Percentiles rank a stretch among this genome's conserved stretches.
phyloP scores from a whole-genome alignment of 345 rosid genomes.

The Noccaea caerulescens region DNA sequence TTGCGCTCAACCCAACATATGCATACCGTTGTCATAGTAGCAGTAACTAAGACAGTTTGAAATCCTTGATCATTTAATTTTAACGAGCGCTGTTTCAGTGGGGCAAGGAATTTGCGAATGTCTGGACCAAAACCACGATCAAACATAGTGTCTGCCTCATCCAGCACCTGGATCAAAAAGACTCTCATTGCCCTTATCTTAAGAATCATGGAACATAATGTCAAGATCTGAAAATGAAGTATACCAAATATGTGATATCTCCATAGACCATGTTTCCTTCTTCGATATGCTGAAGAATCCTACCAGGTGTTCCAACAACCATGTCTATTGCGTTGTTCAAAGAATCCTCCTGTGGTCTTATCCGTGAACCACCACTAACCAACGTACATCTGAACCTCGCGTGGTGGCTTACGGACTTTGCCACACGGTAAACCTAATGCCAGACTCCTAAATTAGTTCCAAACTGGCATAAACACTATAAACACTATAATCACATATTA shows the following conservation, averaged over 20 bases:
- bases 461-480: slow-evolving; percentile 4
- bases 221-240: slow-evolving; percentile 12
- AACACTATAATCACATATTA: neutral
- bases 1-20: slow-evolving; percentile 11
- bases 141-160: slow-evolving; percentile 99
- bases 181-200: neutral
- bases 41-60: slow-evolving; percentile 87
- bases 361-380: slow-evolving; percentile 91
- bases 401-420: slow-evolving; percentile 89
- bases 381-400: slow-evolving; percentile 86
- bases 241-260: slow-evolving; percentile 73
- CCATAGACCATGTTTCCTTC: slow-evolving; percentile 97
- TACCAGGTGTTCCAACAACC: slow-evolving; percentile 96
- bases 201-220: slow-evolving; percentile 4
- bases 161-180: slow-evolving; percentile 67
- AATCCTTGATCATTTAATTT: slow-evolving; percentile 71
- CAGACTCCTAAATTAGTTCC: slow-evolving; percentile 18
- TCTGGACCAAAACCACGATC: slow-evolving; percentile 98
- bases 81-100: slow-evolving; percentile 73
- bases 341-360: slow-evolving; percentile 89
- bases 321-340: slow-evolving; percentile 82
- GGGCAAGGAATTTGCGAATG: slow-evolving; percentile 83
- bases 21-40: slow-evolving; percentile 87
- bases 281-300: slow-evolving; percentile 91
- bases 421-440: slow-evolving; percentile 81